Conservation (phyloP, 1,284 basidiomycete species). For the Trametes polyzona region DNA sequence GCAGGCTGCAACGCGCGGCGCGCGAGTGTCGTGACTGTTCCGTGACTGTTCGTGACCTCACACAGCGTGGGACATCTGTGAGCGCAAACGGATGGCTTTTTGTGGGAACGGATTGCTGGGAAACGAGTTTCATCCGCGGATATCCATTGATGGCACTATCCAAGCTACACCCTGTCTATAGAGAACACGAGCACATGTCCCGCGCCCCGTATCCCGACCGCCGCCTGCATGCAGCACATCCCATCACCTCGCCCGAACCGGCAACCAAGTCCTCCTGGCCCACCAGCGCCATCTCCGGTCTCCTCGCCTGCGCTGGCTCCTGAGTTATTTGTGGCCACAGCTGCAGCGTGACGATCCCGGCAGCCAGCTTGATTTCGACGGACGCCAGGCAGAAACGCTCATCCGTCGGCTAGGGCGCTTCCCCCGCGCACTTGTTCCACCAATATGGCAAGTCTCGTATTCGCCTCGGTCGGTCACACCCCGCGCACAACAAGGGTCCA, state of each 20-base stretch:
- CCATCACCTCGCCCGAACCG: neutral
- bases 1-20: too few relatives aligned
- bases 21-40: too few relatives aligned
- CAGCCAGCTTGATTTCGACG: neutral
- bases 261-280: neutral
- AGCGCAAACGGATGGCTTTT: too few relatives aligned
- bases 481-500: conserved; percentile 15
- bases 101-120: too few relatives aligned
- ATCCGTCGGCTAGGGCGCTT: neutral
- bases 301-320: neutral
- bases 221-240: neutral
- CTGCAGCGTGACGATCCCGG: neutral
- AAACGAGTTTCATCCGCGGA: too few relatives aligned
- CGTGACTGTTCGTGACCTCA: too few relatives aligned
- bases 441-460: conserved; percentile 16
- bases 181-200: conserved; percentile 4
- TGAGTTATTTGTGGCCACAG: neutral
- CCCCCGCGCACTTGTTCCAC: conserved; percentile 11
- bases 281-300: conserved; percentile 4
- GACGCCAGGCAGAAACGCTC: neutral
- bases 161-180: too few relatives aligned
- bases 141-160: too few relatives aligned
- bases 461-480: conserved; percentile 2
- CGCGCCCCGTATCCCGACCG: neutral
- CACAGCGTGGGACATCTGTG: too few relatives aligned